Evolutionary conservation across 2,329 filamentous ascomycete genomes (phyloP), one percentile per base, ranked within the genome.

Genomic region (Neofusicoccum kwambonambiense): DNA sequence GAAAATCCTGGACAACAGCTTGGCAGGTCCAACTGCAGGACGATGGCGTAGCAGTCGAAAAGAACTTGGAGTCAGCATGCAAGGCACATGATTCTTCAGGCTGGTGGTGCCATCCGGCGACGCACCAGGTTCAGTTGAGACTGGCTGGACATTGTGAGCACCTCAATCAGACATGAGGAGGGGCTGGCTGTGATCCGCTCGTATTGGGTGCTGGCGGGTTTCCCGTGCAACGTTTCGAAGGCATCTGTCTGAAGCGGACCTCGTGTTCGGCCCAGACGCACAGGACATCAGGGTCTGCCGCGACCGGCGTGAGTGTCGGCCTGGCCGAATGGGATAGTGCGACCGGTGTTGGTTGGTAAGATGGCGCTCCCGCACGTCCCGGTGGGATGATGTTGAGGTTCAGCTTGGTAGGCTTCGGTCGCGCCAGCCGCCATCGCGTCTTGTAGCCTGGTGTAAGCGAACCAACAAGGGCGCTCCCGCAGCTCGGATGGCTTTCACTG

Each of bases 371-470:
- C 41, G 52, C 52, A 57, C 42, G 52, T 44, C 54, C 39, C 56
- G 42, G 42, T 60, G 41, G 56, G 41, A 45, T 47, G 56, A 60
- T 45, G 56, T 47, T 60, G 41, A 60, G 41, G 27, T 47, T 37
- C 56, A 47, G 56, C 56, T 47, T 31, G 12, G 41, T 19, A 42
- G 37, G 22, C 12, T 35, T 45, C 7, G 12, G 22, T 9, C 6
- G 56, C 41, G 27, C 41, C 56, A 45, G 56, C 13, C 41, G 56
- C 52, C 52, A 57, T 44, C 13, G 52, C 39, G 37, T n/a, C 22
- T 45, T 31, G 39, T 34, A 34, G 41, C 54, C 37, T 44, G 22
- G 41, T 47, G 41, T 49, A 60, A 60, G 56, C 56, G 56, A 60
- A 19, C 56, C 42, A 60, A 60, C 56, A 37, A 41, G 39, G 19